phyloP scores from a whole-genome alignment of 129 eudicot genomes.

The Lonicera japonica region DNA sequence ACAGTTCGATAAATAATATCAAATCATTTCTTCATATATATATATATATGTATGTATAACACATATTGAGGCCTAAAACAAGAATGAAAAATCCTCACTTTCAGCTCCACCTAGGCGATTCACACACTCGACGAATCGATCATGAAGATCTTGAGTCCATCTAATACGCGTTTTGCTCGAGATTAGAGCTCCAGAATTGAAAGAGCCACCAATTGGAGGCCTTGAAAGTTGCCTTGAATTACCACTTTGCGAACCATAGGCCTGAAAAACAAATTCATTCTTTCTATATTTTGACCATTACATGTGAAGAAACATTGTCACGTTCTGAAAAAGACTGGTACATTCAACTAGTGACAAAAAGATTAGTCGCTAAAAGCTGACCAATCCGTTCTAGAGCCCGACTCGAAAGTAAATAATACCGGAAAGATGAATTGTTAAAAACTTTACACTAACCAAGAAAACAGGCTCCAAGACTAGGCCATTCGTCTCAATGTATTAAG shows the following conservation, averaged over 20 bases:
- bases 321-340: too few relatives aligned
- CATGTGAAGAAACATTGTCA: neutral
- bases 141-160: conserved; percentile 97
- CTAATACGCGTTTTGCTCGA: conserved; percentile 82
- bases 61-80: too few relatives aligned
- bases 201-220: conserved; percentile 19
- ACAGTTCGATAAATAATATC: neutral
- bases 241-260: conserved; percentile 19
- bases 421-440: too few relatives aligned
- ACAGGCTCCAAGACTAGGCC: too few relatives aligned
- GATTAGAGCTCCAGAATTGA: conserved; percentile 23
- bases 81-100: conserved; percentile 37
- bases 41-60: too few relatives aligned
- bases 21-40: neutral
- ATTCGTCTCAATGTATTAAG: too few relatives aligned
- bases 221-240: conserved; percentile 19
- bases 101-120: conserved; percentile 85
- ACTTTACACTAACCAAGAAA: too few relatives aligned
- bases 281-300: neutral
- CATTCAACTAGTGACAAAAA: too few relatives aligned
- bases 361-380: too few relatives aligned
- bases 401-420: too few relatives aligned
- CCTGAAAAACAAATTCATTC: conserved; percentile 12
- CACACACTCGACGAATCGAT: conserved; percentile 88
- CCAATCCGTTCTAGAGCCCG: too few relatives aligned